phyloP scores from a whole-genome alignment of 1,284 basidiomycete genomes.

The Trametes pubescens region DNA sequence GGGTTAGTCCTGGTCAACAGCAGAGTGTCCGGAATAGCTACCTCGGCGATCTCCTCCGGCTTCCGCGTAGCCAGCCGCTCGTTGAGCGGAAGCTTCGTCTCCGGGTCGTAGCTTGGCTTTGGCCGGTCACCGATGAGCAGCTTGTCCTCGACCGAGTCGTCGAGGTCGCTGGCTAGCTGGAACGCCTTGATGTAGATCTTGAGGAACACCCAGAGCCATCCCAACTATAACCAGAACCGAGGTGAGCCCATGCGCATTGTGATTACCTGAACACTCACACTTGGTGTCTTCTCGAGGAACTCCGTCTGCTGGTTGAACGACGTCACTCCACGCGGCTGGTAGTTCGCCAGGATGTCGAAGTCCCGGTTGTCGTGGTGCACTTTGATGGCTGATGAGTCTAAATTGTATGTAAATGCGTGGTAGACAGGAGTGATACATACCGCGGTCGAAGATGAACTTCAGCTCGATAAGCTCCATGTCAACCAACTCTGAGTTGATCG shows the following conservation, averaged over 20 bases:
- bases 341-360: slow-evolving; percentile 77
- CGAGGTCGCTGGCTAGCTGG: slow-evolving; percentile 78
- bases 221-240: slow-evolving; percentile 50
- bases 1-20: not conserved
- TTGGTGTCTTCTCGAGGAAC: slow-evolving; percentile 66
- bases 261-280: slow-evolving; percentile 52
- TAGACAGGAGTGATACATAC: slow-evolving; percentile 49
- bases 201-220: slow-evolving; percentile 76
- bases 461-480: slow-evolving; percentile 85
- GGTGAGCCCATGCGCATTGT: not conserved
- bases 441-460: slow-evolving; percentile 82
- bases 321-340: slow-evolving; percentile 65
- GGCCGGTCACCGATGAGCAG: slow-evolving; percentile 80
- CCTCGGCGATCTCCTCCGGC: slow-evolving; percentile 65
- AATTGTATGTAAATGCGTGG: not conserved
- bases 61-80: slow-evolving; percentile 61
- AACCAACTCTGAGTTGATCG: slow-evolving; percentile 68
- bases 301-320: slow-evolving; percentile 72
- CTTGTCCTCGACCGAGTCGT: slow-evolving; percentile 80
- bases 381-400: slow-evolving; percentile 37
- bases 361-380: slow-evolving; percentile 87
- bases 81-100: slow-evolving; percentile 58
- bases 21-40: slow-evolving; percentile 37
- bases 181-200: slow-evolving; percentile 80
- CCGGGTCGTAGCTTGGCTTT: slow-evolving; percentile 63